phyloP scores from a whole-genome alignment of 2,329 filamentous ascomycete genomes.

The Aureobasidium lini region DNA sequence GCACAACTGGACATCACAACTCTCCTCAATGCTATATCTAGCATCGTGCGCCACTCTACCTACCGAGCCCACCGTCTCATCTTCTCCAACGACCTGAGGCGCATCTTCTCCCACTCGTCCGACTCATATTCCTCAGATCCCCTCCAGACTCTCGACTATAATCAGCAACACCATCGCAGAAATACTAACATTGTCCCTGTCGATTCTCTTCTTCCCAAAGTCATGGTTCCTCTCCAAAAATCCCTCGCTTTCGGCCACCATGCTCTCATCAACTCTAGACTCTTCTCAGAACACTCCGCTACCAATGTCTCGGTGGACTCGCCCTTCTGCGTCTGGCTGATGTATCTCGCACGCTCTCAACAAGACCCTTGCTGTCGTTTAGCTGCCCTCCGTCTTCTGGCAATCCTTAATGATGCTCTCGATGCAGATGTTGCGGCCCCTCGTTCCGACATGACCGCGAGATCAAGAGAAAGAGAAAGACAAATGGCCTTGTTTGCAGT shows the following conservation, averaged over 20 bases:
- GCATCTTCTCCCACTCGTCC: conserved; percentile 20
- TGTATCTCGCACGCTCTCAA: conserved; percentile 36
- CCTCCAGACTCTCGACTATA: not conserved
- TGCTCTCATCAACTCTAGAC: conserved; percentile 8
- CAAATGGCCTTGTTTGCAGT: conserved; percentile 40
- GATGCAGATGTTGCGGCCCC: conserved; percentile 29
- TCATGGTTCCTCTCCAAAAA: conserved; percentile 15
- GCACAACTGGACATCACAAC: conserved; percentile 49
- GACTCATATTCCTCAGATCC: not conserved
- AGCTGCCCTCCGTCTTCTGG: conserved; percentile 34
- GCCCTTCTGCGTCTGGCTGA: conserved; percentile 42
- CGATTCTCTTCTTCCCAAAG: conserved; percentile 15
- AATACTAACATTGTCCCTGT: not conserved
- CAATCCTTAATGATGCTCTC: conserved; percentile 28
- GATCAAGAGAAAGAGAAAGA: conserved; percentile 32
- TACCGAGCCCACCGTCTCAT: conserved; percentile 60
- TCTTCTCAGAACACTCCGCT: conserved; percentile 15
- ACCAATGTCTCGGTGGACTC: conserved; percentile 36
- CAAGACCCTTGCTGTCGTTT: conserved; percentile 33
- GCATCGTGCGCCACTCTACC: conserved; percentile 71
- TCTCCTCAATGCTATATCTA: conserved; percentile 67
- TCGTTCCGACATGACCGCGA: conserved; percentile 21
- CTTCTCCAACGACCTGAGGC: conserved; percentile 39
- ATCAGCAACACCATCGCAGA: not conserved
- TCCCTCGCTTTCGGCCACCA: conserved; percentile 15